Base-by-base conservation (phyloP, 306 rosid genomes). In the Ormosia semicastrata region DNA sequence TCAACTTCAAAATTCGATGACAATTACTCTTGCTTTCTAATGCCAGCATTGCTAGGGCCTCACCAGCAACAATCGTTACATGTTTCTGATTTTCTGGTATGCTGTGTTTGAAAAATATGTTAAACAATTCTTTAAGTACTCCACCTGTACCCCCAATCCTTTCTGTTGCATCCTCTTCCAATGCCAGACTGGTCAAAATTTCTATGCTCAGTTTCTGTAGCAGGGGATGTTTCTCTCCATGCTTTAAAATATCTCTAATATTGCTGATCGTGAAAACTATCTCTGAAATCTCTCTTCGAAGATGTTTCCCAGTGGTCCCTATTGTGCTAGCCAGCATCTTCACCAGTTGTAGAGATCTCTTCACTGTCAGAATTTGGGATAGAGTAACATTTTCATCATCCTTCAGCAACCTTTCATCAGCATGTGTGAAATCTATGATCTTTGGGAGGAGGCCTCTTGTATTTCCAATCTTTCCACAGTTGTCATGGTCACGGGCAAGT, bases 71-170 rank as follows among this genome's bases (percentile, higher is more conserved):
- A 34, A 33, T 83, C 34, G 86, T 81, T 6, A 83, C 87, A 15
- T 34, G 64, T 30, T 78, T 71, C 43, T 87, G 85, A 30, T 50
- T 79, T 84, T 86, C 87, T 2, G 73, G 67, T 71, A 71, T 54
- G 49, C 33, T 83, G 47, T 81, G 64, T 12, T 80, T 82, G 60
- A 92, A 88, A 82, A 94, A 88, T 63, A 94, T 87, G 54, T 73
- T 84, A 66, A 90, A 89, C 83, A 94, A 34, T 83, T 82, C 98
- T 49, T 89, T 90, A 6, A 94, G 83, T 18, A 92, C 74, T n/a
- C 98, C 92, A 32, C 98, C 98, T 11, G 98, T 94, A 11, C 89
- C 85, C 0, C 98, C 97, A 7, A 94, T 88, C 72, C 90, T 92
- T 77, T 90, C 94, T 0, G 86, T 84, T 50, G 94, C 94, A 54